phyloP scores from a whole-genome alignment of 2,329 filamentous ascomycete genomes.

The Colletotrichum graminicola region DNA sequence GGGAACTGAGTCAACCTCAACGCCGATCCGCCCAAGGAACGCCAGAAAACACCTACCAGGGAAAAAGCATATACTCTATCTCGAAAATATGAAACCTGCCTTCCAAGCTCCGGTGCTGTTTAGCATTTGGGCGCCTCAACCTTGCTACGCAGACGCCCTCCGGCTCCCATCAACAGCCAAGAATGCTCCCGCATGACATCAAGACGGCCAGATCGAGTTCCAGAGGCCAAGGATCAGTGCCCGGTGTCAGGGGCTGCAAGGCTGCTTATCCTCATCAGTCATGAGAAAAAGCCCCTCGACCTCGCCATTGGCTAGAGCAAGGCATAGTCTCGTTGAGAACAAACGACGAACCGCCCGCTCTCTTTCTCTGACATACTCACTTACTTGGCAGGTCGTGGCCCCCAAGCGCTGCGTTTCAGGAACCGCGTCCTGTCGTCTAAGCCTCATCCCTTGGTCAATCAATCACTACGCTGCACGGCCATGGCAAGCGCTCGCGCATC shows the following conservation, averaged over 20 bases:
- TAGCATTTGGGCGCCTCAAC: slow-evolving; percentile 1
- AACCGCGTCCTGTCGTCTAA: slow-evolving; percentile 34
- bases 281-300: background rate
- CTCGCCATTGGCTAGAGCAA: background rate
- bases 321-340: slow-evolving; percentile 4
- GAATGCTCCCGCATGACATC: slow-evolving; percentile 4
- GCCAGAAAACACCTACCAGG: slow-evolving; percentile 15
- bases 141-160: slow-evolving; percentile 22
- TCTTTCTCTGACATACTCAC: background rate
- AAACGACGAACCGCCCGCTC: slow-evolving; percentile 18
- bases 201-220: slow-evolving; percentile 1
- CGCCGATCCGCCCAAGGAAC: slow-evolving; percentile 32
- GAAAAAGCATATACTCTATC: slow-evolving; percentile 28
- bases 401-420: slow-evolving; percentile 39
- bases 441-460: slow-evolving; percentile 22
- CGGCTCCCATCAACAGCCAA: background rate
- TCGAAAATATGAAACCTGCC: slow-evolving; percentile 29
- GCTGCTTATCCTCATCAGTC: slow-evolving; percentile 12
- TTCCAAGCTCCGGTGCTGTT: slow-evolving; percentile 13
- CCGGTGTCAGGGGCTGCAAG: slow-evolving; percentile 11
- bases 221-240: background rate
- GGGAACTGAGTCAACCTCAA: slow-evolving; percentile 32
- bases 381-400: slow-evolving; percentile 4
- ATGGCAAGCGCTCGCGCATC: slow-evolving; percentile 20
- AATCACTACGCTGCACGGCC: slow-evolving; percentile 15